Evolutionary conservation across 1,284 basidiomycete species (phyloP).

Genomic region (Malassezia cuniculi): DNA sequence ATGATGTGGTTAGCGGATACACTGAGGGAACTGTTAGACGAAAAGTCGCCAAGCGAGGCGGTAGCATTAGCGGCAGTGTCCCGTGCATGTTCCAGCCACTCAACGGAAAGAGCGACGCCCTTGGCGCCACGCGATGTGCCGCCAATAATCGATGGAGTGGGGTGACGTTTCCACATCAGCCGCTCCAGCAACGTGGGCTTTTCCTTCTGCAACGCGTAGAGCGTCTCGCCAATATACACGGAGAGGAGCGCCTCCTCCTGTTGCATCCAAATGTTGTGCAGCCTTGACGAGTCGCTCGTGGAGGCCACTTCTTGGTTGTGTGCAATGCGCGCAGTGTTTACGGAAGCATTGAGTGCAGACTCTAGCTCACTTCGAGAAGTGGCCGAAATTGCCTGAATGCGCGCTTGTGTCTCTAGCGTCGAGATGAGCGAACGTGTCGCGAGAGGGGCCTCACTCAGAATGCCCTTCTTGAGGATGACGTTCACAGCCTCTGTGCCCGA

Average conservation of each 20-base stretch:
- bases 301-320: background rate
- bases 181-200: too few species aligned
- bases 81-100: too few species aligned
- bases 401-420: background rate
- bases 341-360: conserved; percentile 19
- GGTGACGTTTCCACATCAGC: too few species aligned
- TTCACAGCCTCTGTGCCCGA: too few species aligned
- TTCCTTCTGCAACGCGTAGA: conserved; percentile 25
- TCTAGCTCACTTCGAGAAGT: conserved; percentile 20
- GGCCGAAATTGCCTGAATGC: background rate
- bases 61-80: too few species aligned
- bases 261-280: conserved; percentile 25
- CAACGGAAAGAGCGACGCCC: too few species aligned
- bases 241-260: conserved; percentile 23
- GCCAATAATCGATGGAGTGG: too few species aligned
- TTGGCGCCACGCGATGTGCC: background rate
- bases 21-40: too few species aligned
- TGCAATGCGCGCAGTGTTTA: conserved; percentile 6
- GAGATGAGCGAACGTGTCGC: conserved; percentile 15
- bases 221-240: conserved; percentile 34
- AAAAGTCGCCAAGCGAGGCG: too few species aligned
- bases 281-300: background rate
- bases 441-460: too few species aligned
- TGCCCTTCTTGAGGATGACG: too few species aligned
- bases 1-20: too few species aligned